These are phyloP conservation scores for Curvularia sp. DNA, from an alignment of 2,329 filamentous ascomycete genomes.

Conservation along the genomic window DNA sequence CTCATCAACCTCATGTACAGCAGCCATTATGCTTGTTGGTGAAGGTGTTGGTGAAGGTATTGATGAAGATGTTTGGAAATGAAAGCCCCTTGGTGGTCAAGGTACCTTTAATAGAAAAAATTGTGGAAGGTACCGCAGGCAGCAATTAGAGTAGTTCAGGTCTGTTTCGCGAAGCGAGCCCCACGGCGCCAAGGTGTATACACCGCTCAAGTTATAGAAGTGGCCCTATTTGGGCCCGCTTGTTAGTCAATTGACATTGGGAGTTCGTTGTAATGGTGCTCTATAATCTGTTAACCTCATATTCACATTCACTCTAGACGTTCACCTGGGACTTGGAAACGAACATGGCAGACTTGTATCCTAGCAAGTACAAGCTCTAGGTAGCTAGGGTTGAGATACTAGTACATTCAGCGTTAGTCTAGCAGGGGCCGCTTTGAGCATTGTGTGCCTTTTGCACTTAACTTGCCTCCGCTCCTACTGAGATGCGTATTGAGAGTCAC, in stretches of 20 bases:
- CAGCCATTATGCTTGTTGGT: not conserved
- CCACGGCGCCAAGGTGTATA: not conserved
- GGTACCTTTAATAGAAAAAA: not conserved
- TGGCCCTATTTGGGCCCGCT: not conserved
- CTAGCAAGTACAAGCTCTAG: not conserved
- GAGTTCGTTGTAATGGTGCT: not conserved
- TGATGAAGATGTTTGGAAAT: not conserved
- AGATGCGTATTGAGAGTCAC: not conserved
- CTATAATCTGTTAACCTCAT: not conserved
- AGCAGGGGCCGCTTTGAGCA: not conserved
- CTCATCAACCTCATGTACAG: slow-evolving; percentile 7
- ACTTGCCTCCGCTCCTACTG: not conserved
- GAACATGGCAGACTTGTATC: no score
- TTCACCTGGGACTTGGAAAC: not conserved
- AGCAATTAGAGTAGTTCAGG: not conserved
- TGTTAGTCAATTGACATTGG: not conserved
- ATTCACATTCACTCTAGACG: not conserved
- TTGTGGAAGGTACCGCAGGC: not conserved
- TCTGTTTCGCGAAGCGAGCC: not conserved
- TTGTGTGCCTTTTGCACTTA: not conserved
- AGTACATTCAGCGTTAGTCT: not conserved
- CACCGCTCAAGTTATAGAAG: not conserved
- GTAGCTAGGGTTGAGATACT: not conserved
- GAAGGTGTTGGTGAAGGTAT: no score
- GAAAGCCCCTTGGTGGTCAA: not conserved